A percentile compares a stretch with the other conserved stretches of the same genome.
phyloP scores from a whole-genome alignment of 768 basidiomycete genomes.

The Crepidotus variabilis region DNA sequence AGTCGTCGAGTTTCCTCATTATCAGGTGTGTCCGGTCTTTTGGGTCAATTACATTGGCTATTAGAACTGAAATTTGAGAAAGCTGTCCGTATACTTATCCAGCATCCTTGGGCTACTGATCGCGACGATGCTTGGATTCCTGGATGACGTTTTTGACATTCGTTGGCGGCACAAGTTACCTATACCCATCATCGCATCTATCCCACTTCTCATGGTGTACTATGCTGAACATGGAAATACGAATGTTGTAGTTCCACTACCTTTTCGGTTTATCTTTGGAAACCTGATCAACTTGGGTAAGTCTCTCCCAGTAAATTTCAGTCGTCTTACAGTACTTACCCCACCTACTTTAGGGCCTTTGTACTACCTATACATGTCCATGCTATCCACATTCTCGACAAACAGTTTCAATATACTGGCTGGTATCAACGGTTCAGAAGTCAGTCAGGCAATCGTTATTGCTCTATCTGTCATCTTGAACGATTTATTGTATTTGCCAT shows the following conservation, averaged over 20 bases:
- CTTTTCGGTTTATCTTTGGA: conserved; percentile 68
- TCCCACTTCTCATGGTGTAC: conserved; percentile 94
- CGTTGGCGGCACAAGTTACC: conserved; percentile 98
- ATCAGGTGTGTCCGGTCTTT: conserved; percentile 71
- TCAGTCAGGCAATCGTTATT: conserved; percentile 89
- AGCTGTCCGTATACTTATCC: conserved; percentile 92
- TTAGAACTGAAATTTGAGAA: not conserved
- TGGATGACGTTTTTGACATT: conserved; percentile 98
- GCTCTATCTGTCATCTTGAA: conserved; percentile 88
- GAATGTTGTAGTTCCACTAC: conserved; percentile 88
- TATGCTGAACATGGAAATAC: conserved; percentile 94
- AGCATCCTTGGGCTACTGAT: conserved; percentile 89
- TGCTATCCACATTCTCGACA: conserved; percentile 94
- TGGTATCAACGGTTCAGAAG: conserved; percentile 96
- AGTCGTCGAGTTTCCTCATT: conserved; percentile 70
- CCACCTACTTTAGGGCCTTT: conserved; percentile 61
- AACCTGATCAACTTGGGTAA: conserved; percentile 84
- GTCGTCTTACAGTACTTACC: not conserved
- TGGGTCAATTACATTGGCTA: too few relatives aligned
- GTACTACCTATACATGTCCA: conserved; percentile 95
- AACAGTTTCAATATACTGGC: conserved; percentile 99
- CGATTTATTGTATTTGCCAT: conserved; percentile 91
- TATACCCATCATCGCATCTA: conserved; percentile 92
- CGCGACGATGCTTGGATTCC: conserved; percentile 90
- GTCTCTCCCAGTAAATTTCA: conserved; percentile 15